phyloP scores from a whole-genome alignment of 1,284 basidiomycete genomes.

The Ustilago loliicola region DNA sequence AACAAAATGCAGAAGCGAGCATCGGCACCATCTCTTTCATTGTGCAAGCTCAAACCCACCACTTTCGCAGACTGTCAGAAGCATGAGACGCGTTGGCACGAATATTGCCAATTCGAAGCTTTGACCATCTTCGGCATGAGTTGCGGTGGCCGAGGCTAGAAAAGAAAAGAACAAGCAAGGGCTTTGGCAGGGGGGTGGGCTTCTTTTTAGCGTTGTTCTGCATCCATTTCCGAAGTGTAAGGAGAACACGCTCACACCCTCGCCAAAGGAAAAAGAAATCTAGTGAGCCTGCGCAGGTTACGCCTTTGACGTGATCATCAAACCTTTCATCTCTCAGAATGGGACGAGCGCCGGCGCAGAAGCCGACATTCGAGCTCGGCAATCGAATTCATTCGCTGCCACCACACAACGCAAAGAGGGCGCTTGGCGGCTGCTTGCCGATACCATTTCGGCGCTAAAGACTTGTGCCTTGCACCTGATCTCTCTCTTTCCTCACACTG shows the following conservation, averaged over 20 bases:
- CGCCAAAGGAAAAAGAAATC: background rate
- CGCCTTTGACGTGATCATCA: background rate
- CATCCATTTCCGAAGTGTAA: slow-evolving; percentile 1
- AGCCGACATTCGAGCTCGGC: background rate
- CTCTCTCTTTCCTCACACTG: background rate
- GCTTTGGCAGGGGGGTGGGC: background rate
- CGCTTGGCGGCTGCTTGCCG: background rate
- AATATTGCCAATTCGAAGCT: too few relatives aligned
- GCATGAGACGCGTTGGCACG: background rate
- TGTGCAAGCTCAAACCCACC: background rate
- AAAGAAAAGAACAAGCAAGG: background rate
- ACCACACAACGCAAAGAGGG: too few relatives aligned
- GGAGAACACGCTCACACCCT: background rate
- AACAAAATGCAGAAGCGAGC: background rate
- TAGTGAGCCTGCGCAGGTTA: background rate
- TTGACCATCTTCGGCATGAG: background rate
- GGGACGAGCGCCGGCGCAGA: too few relatives aligned
- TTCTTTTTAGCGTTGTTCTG: background rate
- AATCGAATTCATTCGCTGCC: background rate
- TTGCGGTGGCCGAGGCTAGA: background rate
- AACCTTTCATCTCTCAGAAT: background rate
- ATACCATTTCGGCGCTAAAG: background rate
- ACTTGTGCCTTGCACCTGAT: background rate
- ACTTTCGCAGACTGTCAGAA: too few relatives aligned
- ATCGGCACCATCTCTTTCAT: background rate